A percentile compares a stretch with the other conserved stretches of the same genome.
Evolutionary conservation across 345 rosid genomes (phyloP).

Genomic region (Bretschneidera sinensis): DNA sequence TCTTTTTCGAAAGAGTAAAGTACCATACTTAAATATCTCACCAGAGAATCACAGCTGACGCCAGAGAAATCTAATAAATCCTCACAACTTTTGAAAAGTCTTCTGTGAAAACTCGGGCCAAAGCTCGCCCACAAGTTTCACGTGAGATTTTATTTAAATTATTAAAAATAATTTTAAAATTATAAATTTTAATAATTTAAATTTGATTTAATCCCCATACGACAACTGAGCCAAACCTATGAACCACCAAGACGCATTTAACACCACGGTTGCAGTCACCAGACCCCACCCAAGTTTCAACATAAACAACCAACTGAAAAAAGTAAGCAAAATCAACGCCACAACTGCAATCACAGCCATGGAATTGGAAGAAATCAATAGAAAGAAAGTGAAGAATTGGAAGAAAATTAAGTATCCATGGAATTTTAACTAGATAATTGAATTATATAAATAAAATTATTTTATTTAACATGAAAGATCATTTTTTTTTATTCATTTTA

Average conservation of each 20-base stretch:
- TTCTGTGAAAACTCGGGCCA: slow-evolving; percentile 67
- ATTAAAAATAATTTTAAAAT: too few relatives aligned
- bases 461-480: too few relatives aligned
- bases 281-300: slow-evolving; percentile 57
- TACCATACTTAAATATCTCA: slow-evolving; percentile 27
- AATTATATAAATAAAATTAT: too few relatives aligned
- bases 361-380: slow-evolving; percentile 64
- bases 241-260: slow-evolving; percentile 62
- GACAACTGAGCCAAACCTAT: slow-evolving; percentile 40
- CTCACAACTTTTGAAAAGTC: slow-evolving; percentile 60
- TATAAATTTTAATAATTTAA: too few relatives aligned
- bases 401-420: too few relatives aligned
- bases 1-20: too few relatives aligned
- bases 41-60: slow-evolving; percentile 82
- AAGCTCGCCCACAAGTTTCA: slow-evolving; percentile 60
- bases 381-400: slow-evolving; percentile 63
- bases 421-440: too few relatives aligned
- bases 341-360: slow-evolving; percentile 58
- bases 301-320: slow-evolving; percentile 68
- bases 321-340: slow-evolving; percentile 40
- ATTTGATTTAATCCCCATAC: too few relatives aligned
- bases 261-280: slow-evolving; percentile 52
- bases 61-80: slow-evolving; percentile 59
- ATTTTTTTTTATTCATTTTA: too few relatives aligned
- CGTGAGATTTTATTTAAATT: too few relatives aligned